phyloP scores from a whole-genome alignment of 176 grass and related monocot genomes.

The Musa troglodytarum region DNA sequence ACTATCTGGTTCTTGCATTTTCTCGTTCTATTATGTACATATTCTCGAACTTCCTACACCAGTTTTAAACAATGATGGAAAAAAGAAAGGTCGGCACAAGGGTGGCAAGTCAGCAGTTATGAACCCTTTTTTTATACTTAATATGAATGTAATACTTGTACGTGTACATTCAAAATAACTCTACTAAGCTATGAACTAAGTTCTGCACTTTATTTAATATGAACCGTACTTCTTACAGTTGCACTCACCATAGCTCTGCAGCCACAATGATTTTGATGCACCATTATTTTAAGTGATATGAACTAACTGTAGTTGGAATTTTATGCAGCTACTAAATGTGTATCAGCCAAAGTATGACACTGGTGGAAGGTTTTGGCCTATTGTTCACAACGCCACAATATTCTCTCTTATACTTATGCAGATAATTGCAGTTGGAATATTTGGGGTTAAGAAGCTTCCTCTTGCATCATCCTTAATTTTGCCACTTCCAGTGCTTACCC shows the following conservation, averaged over 20 bases:
- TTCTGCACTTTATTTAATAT: neutral
- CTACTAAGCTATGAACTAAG: no score
- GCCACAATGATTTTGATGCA: neutral
- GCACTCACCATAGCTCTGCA: neutral
- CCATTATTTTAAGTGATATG: conserved; percentile 7
- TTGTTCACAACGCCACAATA: conserved; percentile 70
- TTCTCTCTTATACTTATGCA: conserved; percentile 85
- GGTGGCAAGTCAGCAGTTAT: no score
- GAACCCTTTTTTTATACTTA: no score
- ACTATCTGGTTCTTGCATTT: no score
- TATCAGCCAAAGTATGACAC: conserved; percentile 86
- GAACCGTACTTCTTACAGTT: neutral
- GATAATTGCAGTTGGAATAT: conserved; percentile 69
- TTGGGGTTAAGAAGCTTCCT: conserved; percentile 79
- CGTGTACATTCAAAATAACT: no score
- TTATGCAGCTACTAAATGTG: conserved; percentile 71
- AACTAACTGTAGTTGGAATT: conserved; percentile 21
- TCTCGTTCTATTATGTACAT: no score
- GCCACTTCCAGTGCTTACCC: conserved; percentile 61
- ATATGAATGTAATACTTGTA: no score
- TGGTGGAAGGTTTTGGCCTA: conserved; percentile 85
- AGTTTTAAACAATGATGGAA: no score
- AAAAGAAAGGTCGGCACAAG: no score
- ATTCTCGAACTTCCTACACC: no score
- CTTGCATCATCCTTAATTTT: conserved; percentile 65